Evolutionary conservation across 1,139 yeast species (phyloP).

Genomic region (Candida gigantensis): DNA sequence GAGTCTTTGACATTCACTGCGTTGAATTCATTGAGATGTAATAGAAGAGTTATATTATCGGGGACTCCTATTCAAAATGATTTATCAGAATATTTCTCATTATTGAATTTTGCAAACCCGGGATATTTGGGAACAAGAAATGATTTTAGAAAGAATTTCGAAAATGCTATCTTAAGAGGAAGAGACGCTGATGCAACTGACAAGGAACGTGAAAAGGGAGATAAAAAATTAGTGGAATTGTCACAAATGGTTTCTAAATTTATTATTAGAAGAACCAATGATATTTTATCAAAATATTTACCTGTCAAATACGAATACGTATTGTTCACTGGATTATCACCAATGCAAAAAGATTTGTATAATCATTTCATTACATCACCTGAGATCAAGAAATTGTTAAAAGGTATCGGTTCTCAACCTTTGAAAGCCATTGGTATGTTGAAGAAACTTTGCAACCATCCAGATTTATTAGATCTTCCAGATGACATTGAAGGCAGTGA

Average conservation of each 20-base stretch:
- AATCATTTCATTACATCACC: slow-evolving; percentile 79
- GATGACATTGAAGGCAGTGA: slow-evolving; percentile 74
- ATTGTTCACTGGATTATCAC: slow-evolving; percentile 80
- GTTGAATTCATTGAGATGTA: slow-evolving; percentile 76
- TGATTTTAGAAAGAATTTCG: slow-evolving; percentile 86
- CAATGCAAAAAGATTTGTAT: slow-evolving; percentile 73
- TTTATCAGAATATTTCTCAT: slow-evolving; percentile 89
- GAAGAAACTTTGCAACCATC: slow-evolving; percentile 91
- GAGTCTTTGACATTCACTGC: slow-evolving; percentile 93
- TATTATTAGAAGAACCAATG: slow-evolving; percentile 94
- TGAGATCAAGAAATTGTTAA: slow-evolving; percentile 68
- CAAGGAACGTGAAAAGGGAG: slow-evolving; percentile 72
- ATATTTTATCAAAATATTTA: slow-evolving; percentile 85
- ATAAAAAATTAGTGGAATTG: slow-evolving; percentile 65
- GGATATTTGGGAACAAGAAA: slow-evolving; percentile 82
- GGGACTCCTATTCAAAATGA: slow-evolving; percentile 99
- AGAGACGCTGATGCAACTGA: slow-evolving; percentile 92
- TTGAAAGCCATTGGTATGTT: slow-evolving; percentile 86
- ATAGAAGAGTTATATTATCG: slow-evolving; percentile 85
- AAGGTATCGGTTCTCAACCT: slow-evolving; percentile 79
- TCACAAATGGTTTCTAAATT: slow-evolving; percentile 81
- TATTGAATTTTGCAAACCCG: slow-evolving; percentile 91
- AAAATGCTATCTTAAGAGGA: slow-evolving; percentile 75
- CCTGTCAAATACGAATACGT: slow-evolving; percentile 98
- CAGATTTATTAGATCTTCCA: slow-evolving; percentile 76